These are phyloP conservation scores for Gloeophyllum trabeum DNA, from an alignment of 768 basidiomycete species.

Conservation along the genomic window DNA sequence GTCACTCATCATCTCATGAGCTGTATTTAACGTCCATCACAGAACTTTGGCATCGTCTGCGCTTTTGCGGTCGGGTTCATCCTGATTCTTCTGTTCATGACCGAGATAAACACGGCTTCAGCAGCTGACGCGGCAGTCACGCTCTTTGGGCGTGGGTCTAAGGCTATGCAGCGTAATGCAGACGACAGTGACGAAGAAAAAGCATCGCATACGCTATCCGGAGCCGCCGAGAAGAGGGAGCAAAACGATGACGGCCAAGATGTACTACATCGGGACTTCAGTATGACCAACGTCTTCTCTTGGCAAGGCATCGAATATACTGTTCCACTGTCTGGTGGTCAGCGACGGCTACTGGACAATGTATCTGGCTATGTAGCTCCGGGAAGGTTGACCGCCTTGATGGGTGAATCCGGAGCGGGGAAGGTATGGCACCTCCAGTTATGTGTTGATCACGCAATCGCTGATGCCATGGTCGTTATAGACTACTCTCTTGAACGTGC, in stretches of 20 bases:
- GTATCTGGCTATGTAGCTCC: slow-evolving; percentile 76
- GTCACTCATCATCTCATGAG: not conserved
- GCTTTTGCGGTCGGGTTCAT: slow-evolving; percentile 56
- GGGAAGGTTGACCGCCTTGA: slow-evolving; percentile 68
- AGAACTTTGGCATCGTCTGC: slow-evolving; percentile 62
- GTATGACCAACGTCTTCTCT: slow-evolving; percentile 55
- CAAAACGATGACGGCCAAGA: slow-evolving; percentile 25
- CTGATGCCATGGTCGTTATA: slow-evolving; percentile 4
- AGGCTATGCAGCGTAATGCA: slow-evolving; percentile 6
- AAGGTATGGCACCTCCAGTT: slow-evolving; percentile 17
- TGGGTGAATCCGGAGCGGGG: slow-evolving; percentile 52
- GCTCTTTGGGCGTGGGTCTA: slow-evolving; percentile 56
- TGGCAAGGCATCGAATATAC: slow-evolving; percentile 67
- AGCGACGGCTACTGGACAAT: slow-evolving; percentile 47
- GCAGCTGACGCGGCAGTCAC: slow-evolving; percentile 30
- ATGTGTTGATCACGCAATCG: not conserved
- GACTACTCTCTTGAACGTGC: slow-evolving; percentile 40
- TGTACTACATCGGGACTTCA: slow-evolving; percentile 14
- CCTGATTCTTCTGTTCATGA: slow-evolving; percentile 40
- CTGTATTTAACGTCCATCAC: not conserved
- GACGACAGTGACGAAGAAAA: slow-evolving; percentile 16
- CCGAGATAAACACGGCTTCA: slow-evolving; percentile 36
- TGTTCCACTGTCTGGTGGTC: slow-evolving; percentile 38
- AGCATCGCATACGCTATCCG: not conserved
- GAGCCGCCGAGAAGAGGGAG: slow-evolving; percentile 6